Conservation (phyloP, 129 eudicot species). For the Artemisia annua region DNA sequence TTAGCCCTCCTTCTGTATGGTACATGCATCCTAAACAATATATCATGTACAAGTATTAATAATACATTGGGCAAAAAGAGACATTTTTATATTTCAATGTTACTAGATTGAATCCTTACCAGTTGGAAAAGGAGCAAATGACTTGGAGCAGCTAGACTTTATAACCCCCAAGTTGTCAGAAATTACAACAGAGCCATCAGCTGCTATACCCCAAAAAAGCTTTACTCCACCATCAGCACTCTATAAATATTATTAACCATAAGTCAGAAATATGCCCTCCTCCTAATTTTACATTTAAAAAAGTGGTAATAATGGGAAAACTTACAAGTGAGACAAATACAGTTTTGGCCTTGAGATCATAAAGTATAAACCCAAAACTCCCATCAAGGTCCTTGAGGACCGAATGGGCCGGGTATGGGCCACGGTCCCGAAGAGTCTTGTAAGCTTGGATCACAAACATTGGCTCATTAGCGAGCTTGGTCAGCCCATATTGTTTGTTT, state of each 20-base stretch:
- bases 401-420: constrained; percentile 18
- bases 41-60: not conserved
- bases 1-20: constrained; percentile 70
- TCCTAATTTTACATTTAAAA: not conserved
- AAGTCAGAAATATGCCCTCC: not conserved
- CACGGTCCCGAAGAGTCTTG: constrained; percentile 10
- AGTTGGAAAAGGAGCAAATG: constrained; percentile 89
- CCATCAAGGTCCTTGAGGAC: constrained; percentile 19
- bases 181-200: constrained; percentile 71
- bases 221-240: constrained; percentile 24
- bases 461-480: constrained; percentile 62
- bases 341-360: constrained; percentile 17
- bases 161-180: constrained; percentile 61
- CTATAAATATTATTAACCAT: not conserved
- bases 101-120: constrained; percentile 39
- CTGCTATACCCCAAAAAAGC: constrained; percentile 26
- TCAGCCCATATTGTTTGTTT: constrained; percentile 76
- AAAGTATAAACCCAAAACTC: constrained; percentile 18
- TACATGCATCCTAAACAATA: constrained; percentile 70
- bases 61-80: not conserved
- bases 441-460: constrained; percentile 41
- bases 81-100: not conserved
- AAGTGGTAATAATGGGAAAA: not conserved
- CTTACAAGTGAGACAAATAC: constrained; percentile 26
- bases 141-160: constrained; percentile 72